A percentile compares a stretch with the other conserved stretches of the same genome.
Evolutionary conservation across 2,329 filamentous ascomycete genomes (phyloP).

Genomic region (Lachnellula suecica): DNA sequence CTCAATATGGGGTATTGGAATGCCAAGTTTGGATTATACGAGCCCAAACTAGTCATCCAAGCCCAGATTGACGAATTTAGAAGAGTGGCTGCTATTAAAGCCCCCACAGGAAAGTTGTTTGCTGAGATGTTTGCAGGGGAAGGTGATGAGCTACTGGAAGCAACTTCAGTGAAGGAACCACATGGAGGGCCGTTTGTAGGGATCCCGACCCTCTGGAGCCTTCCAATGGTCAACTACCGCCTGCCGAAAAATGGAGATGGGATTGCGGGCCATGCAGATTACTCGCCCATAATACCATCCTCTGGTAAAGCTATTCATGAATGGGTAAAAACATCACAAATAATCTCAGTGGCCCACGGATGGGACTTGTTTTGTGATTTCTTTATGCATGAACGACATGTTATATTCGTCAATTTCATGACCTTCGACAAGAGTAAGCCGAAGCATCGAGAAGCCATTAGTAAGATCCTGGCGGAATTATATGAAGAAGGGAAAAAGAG

Average conservation of each 20-base stretch:
- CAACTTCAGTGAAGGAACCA: slow-evolving; percentile 18
- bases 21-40: slow-evolving; percentile 45
- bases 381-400: slow-evolving; percentile 47
- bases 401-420: slow-evolving; percentile 48
- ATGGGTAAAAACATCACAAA: slow-evolving; percentile 42
- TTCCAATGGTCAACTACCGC: slow-evolving; percentile 9
- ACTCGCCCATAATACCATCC: slow-evolving; percentile 7
- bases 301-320: slow-evolving; percentile 39
- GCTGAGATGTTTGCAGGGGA: slow-evolving; percentile 38
- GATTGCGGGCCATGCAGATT: slow-evolving; percentile 8
- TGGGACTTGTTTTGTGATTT: slow-evolving; percentile 47
- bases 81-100: slow-evolving; percentile 35
- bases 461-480: slow-evolving; percentile 35
- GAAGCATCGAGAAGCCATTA: slow-evolving; percentile 37
- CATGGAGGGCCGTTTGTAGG: slow-evolving; percentile 9
- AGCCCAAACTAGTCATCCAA: slow-evolving; percentile 40
- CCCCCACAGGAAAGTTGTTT: slow-evolving; percentile 38
- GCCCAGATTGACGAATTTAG: slow-evolving; percentile 43
- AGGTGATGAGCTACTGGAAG: slow-evolving; percentile 39
- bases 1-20: slow-evolving; percentile 44
- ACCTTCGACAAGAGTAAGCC: slow-evolving; percentile 44
- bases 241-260: slow-evolving; percentile 5
- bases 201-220: slow-evolving; percentile 8
- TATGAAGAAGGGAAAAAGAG: slow-evolving; percentile 35
- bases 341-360: slow-evolving; percentile 40